Base-by-base conservation (phyloP, 2,329 filamentous ascomycete species). In the Cladobotryum protrusum region DNA sequence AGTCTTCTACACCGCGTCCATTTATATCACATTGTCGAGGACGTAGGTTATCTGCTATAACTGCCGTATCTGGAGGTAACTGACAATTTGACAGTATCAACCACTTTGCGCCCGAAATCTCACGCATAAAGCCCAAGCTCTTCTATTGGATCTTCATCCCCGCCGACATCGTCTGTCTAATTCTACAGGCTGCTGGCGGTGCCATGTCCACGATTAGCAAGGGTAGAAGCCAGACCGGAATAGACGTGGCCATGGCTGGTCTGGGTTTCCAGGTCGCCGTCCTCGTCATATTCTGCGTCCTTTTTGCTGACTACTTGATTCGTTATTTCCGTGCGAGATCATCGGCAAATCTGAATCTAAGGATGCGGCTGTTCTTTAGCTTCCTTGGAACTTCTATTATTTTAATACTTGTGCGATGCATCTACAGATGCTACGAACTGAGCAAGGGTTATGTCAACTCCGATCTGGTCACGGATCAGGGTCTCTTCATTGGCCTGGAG, bases 371-470 rank as follows among this genome's bases (percentile, higher is more conserved):
- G n/a, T 85, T 84, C 59, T 67, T 82, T 12, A 56, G 63, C 2
- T 78, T 75, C 41, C 65, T 85, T 11, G 63, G 67, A 1, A 58
- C 78, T 1, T 76, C 81, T 0, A 80, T 83, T 3, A 45, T 83
- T 3, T 68, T 77, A 40, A 82, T 87, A 56, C 75, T 86, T 36
- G 74, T 76, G 4, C 72, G 84, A 14, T 83, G 78, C 55, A 72
- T 78, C 9, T 86, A 82, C 62, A 74, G 84, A 48, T 80, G 85
- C 39, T 79, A 80, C 9, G 84, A 87, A 66, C 63, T 87, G 52
- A 79, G 76, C 53, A 69, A 82, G 36, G 83, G 83, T 1, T 87
- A 82, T 67, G 69, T 59, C 5, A 37, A 63, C 20, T 82, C 80
- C 0, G 61, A 69, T 5, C 63, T 85, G 49, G 78, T 84, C 37